Evolutionary conservation across 768 basidiomycete species (phyloP).

Genomic region (Tricholomella constricta): DNA sequence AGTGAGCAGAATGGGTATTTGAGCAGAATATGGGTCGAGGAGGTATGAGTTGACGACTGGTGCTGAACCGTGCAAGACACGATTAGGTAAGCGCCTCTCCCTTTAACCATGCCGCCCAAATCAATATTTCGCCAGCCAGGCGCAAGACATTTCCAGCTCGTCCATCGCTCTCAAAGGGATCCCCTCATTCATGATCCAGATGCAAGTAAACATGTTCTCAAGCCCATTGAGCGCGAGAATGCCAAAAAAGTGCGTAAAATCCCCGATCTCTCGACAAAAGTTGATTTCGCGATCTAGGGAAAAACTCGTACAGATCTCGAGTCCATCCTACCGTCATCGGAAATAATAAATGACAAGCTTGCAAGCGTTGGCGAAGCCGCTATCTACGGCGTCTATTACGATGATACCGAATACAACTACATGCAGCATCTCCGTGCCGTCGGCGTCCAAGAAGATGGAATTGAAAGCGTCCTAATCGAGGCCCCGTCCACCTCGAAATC

Average conservation of each 20-base stretch:
- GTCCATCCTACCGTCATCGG: slow-evolving; percentile 47
- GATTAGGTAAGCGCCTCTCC: slow-evolving; percentile 38
- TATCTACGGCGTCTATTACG: slow-evolving; percentile 88
- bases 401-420: slow-evolving; percentile 97
- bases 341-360: slow-evolving; percentile 47
- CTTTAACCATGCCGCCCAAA: slow-evolving; percentile 64
- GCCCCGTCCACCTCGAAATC: slow-evolving; percentile 53
- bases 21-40: slow-evolving; percentile 10
- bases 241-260: slow-evolving; percentile 53
- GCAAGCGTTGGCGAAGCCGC: slow-evolving; percentile 84
- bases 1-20: slow-evolving; percentile 11
- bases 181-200: slow-evolving; percentile 94
- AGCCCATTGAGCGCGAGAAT: slow-evolving; percentile 75
- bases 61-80: slow-evolving; percentile 20
- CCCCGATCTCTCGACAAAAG: slow-evolving; percentile 12
- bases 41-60: slow-evolving; percentile 16
- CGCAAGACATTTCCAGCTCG: slow-evolving; percentile 93
- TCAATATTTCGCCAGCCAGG: slow-evolving; percentile 91
- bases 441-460: slow-evolving; percentile 76
- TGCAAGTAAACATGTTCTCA: slow-evolving; percentile 87
- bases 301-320: slow-evolving; percentile 86
- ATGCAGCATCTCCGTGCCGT: slow-evolving; percentile 92
- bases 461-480: slow-evolving; percentile 80
- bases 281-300: slow-evolving; percentile 48
- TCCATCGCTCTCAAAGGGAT: slow-evolving; percentile 94